Evolutionary conservation across 345 rosid genomes (phyloP), one percentile per base, ranked within the genome.

Genomic region (Populus euphratica): DNA sequence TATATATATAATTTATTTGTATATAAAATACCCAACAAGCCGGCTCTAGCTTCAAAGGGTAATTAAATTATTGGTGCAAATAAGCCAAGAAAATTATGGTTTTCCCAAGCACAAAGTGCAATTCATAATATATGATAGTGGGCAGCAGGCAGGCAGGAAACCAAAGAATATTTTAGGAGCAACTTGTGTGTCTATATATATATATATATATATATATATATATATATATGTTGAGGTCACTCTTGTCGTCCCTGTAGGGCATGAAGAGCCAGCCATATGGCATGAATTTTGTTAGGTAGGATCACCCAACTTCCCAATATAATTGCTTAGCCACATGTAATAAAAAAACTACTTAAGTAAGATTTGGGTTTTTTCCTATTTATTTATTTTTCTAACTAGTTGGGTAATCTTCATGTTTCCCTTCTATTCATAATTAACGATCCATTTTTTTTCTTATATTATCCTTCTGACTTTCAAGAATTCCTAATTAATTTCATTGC

Each of bases 231-330:
- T 56, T 75, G 81, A 71, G 80, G 62, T 66, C 77, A 75, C 73
- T 36, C 54, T 49, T 74, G 84, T 68, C 81, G 84, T 68, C 81
- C 66, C 77, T 56, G 70, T 61, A 63, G 21, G 75, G 77, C 35
- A 50, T 50, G 86, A 82, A 76, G 79, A 52, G 77, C 72, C 84
- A 76, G 10, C 13, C 44, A 41, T 9, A 41, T 41, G 44, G 44
- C 13, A 41, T 41, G 44, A 9, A 41, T 41, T 4, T 8, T 13
- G 71, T 78, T 67, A 44, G 82, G 70, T 76, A 44, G 62, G 77
- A 72, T 67, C 76, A 69, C 73, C 38, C 14, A 71, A 70, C 43
- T 73, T 54, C 52, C 3, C 5, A 14, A 56, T 68, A 23, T 16
- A 20, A 7, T 70, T 29, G 17, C 33, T 35, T n/a, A 35, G 38